Conservation (phyloP, 1,284 basidiomycete genomes). For the Omphalotus olearius region DNA sequence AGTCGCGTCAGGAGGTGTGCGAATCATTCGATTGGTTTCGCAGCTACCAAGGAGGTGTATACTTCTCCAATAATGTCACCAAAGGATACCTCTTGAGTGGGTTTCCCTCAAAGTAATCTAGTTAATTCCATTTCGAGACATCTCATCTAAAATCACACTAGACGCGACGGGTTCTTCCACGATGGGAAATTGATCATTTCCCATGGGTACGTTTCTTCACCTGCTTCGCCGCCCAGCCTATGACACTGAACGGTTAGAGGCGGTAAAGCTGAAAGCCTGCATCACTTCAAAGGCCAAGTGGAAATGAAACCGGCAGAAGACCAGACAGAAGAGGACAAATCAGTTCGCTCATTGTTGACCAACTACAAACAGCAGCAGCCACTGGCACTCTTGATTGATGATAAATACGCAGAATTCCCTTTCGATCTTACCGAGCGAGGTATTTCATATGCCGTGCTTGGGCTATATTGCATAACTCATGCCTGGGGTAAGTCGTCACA, state of each 20-base stretch:
- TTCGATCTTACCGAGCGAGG: conserved; percentile 50
- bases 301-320: conserved; percentile 45
- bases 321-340: conserved; percentile 61
- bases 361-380: conserved; percentile 49
- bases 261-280: conserved; percentile 59
- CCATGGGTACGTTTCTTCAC: conserved; percentile 53
- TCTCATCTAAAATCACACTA: conserved; percentile 24
- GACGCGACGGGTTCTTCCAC: conserved; percentile 63
- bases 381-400: conserved; percentile 64
- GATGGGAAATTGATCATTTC: conserved; percentile 70
- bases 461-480: conserved; percentile 65
- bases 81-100: conserved; percentile 72
- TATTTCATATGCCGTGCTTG: conserved; percentile 66
- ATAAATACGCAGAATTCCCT: conserved; percentile 68
- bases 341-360: conserved; percentile 61
- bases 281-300: conserved; percentile 33
- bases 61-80: conserved; percentile 53
- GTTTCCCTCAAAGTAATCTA: conserved; percentile 55
- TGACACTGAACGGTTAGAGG: conserved; percentile 38
- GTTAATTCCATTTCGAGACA: background rate
- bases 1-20: conserved; percentile 81
- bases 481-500: conserved; percentile 58
- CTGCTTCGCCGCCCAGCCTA: too few species aligned
- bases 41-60: conserved; percentile 75
- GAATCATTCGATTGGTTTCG: conserved; percentile 73